Conservation (phyloP, 441 rosid species). For the Adansonia grandidieri region DNA sequence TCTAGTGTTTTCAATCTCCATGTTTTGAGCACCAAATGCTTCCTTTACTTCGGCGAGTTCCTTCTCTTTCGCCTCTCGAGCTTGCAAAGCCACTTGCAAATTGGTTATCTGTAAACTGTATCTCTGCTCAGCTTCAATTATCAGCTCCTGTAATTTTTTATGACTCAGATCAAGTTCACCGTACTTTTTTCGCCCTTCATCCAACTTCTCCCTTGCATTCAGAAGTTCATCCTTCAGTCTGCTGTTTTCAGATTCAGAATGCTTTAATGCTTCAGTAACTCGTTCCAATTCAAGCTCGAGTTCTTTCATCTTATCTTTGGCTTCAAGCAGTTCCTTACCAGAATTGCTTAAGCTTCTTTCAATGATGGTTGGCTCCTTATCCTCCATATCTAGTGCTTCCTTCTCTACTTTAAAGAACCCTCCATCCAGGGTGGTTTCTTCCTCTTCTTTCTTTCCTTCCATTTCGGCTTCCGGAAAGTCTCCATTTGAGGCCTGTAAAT, state of each 20-base stretch:
- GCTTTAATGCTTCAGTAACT: conserved; percentile 63
- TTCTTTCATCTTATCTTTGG: conserved; percentile 77
- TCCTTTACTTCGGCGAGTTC: conserved; percentile 76
- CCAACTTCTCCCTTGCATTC: conserved; percentile 57
- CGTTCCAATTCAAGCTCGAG: conserved; percentile 78
- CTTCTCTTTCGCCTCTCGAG: conserved; percentile 69
- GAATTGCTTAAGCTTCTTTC: conserved; percentile 64
- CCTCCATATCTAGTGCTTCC: conserved; percentile 70
- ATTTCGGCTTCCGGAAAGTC: conserved; percentile 45
- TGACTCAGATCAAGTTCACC: conserved; percentile 64
- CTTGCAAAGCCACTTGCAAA: conserved; percentile 67
- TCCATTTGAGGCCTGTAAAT: conserved; percentile 53
- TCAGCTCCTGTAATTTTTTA: conserved; percentile 68
- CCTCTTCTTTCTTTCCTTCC: conserved; percentile 71
- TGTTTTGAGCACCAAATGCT: conserved; percentile 62
- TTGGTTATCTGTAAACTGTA: conserved; percentile 54
- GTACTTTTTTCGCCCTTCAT: conserved; percentile 57
- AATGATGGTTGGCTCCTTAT: conserved; percentile 37
- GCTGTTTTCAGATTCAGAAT: conserved; percentile 67
- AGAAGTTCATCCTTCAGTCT: conserved; percentile 59
- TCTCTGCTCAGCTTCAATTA: conserved; percentile 67
- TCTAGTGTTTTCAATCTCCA: conserved; percentile 68
- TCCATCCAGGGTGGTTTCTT: conserved; percentile 68
- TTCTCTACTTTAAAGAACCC: conserved; percentile 94
- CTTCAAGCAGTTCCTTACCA: conserved; percentile 70